These are phyloP conservation scores for Kodamaea anthophila DNA, from an alignment of 1,139 yeast species.

Conservation along the genomic window DNA sequence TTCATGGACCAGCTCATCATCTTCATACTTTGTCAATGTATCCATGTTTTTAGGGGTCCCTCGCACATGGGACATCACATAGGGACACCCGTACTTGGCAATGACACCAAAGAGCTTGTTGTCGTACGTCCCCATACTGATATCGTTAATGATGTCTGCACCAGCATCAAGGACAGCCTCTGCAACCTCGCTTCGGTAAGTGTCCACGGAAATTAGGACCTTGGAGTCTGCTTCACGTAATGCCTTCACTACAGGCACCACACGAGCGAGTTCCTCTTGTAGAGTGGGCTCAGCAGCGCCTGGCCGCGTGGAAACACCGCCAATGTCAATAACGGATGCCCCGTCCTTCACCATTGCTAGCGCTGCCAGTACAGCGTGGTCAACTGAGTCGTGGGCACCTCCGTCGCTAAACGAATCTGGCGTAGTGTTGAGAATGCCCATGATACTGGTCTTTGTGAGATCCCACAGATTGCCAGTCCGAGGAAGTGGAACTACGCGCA, in stretches of 20 bases:
- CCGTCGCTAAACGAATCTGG: constrained; percentile 98
- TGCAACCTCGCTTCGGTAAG: constrained; percentile 76
- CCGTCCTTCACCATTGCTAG: constrained; percentile 48
- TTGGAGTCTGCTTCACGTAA: constrained; percentile 42
- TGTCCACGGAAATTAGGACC: constrained; percentile 70
- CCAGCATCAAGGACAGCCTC: constrained; percentile 62
- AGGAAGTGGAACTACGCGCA: constrained; percentile 42
- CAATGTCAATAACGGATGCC: constrained; percentile 73
- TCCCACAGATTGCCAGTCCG: constrained; percentile 17
- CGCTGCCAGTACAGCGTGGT: constrained; percentile 31
- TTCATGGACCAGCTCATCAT: constrained; percentile 36
- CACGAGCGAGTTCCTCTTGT: constrained; percentile 58
- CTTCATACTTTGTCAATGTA: constrained; percentile 48
- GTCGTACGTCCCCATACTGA: constrained; percentile 78
- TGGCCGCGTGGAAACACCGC: constrained; percentile 92
- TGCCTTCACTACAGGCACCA: constrained; percentile 62
- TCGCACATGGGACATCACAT: constrained; percentile 77
- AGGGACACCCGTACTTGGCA: constrained; percentile 66
- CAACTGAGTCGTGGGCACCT: constrained; percentile 37
- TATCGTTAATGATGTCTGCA: constrained; percentile 88
- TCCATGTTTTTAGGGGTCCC: constrained; percentile 79
- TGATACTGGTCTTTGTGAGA: constrained; percentile 44
- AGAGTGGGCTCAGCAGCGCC: constrained; percentile 56
- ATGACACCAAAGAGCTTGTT: constrained; percentile 57
- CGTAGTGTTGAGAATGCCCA: constrained; percentile 87